A percentile compares a stretch with the other conserved stretches of the same genome.
Evolutionary conservation across 116 monocot genomes (phyloP).

Genomic region (Posidonia oceanica): DNA sequence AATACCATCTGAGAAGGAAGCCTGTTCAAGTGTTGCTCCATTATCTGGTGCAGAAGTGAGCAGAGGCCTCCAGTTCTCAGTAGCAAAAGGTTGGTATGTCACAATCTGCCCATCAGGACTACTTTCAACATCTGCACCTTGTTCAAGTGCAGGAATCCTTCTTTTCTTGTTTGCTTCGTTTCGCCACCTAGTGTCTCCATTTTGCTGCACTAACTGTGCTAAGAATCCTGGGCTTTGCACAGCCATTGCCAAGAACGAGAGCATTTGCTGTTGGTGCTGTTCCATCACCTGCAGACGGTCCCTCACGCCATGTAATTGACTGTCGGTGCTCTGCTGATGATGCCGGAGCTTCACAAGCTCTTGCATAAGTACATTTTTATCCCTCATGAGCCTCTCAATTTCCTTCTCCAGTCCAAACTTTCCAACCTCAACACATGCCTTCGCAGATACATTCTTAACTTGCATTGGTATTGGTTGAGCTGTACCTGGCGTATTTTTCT

Average conservation of each 20-base stretch:
- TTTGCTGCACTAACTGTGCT: conserved; percentile 34
- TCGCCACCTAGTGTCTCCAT: conserved; percentile 21
- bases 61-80: conserved; percentile 8
- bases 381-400: conserved; percentile 52
- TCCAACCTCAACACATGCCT: conserved; percentile 45
- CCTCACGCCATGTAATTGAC: conserved; percentile 14
- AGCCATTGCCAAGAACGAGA: conserved; percentile 61
- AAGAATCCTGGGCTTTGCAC: conserved; percentile 43
- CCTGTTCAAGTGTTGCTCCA: neutral
- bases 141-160: conserved; percentile 29
- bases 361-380: conserved; percentile 49
- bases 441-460: neutral
- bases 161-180: conserved; percentile 35
- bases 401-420: conserved; percentile 54
- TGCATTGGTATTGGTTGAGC: neutral
- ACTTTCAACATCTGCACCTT: conserved; percentile 4
- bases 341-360: conserved; percentile 50
- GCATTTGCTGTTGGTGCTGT: conserved; percentile 53
- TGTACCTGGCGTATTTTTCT: conserved; percentile 5
- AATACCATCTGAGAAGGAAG: conserved; percentile 8
- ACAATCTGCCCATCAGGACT: conserved; percentile 31
- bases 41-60: neutral
- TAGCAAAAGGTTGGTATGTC: conserved; percentile 17
- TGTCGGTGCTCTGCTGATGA: conserved; percentile 40
- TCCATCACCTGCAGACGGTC: conserved; percentile 55